phyloP scores from a whole-genome alignment of 1,284 basidiomycete genomes.

The Tausonia pullulans region DNA sequence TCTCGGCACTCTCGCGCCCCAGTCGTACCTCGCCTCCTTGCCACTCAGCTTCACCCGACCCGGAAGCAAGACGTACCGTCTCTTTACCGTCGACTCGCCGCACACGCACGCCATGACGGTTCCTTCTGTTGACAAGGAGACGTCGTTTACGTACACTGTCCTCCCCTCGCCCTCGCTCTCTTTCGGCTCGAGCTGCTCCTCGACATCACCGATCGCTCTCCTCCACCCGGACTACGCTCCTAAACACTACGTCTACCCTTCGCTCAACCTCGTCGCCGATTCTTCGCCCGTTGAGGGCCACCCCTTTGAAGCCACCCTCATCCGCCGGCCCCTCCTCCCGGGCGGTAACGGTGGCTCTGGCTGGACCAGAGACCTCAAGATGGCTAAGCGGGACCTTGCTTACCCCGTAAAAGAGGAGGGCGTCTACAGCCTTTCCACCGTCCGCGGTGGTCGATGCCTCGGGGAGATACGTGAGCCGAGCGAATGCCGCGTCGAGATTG shows the following conservation, averaged over 20 bases:
- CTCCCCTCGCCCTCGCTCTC: slow-evolving; percentile 5
- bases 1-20: not conserved
- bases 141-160: slow-evolving; percentile 1
- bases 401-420: slow-evolving; percentile 1
- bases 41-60: slow-evolving; percentile 7
- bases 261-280: not conserved
- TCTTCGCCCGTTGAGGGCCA: slow-evolving; percentile 2
- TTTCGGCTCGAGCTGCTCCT: not conserved
- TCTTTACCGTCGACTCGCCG: slow-evolving; percentile 5
- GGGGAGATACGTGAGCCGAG: slow-evolving; percentile 15
- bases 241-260: not conserved
- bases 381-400: not conserved
- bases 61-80: slow-evolving; percentile 12
- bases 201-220: not conserved
- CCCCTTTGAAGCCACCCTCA: not conserved
- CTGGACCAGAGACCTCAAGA: slow-evolving; percentile 5
- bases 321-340: not conserved
- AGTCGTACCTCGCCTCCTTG: slow-evolving; percentile 10
- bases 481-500: slow-evolving; percentile 6
- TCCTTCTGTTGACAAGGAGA: not conserved
- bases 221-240: slow-evolving; percentile 4
- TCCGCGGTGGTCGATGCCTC: slow-evolving; percentile 4
- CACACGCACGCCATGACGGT: slow-evolving; percentile 4
- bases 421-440: not conserved
- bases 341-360: not conserved